Conservation (phyloP, 805 yeast species). For the Candida patagonica region DNA sequence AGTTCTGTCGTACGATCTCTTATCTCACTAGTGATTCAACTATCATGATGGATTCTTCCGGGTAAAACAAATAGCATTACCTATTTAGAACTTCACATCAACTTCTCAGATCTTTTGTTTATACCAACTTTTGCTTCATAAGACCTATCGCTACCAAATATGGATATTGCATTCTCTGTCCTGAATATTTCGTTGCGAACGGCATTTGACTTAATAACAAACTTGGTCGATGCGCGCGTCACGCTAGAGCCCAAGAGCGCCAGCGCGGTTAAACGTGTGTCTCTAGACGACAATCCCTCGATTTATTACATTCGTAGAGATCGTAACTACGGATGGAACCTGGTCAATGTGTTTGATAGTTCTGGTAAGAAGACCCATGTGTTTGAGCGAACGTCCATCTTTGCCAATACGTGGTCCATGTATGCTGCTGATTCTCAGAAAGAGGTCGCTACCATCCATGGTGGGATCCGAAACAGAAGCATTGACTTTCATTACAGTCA, state of each 20-base stretch:
- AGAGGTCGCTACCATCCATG: constrained; percentile 43
- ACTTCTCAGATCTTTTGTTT: no score
- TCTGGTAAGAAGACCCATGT: constrained; percentile 39
- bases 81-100: no score
- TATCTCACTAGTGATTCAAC: no score
- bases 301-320: constrained; percentile 42
- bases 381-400: constrained; percentile 41
- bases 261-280: constrained; percentile 2
- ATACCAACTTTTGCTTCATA: no score
- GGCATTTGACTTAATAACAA: no score
- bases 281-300: constrained; percentile 20
- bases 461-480: constrained; percentile 38
- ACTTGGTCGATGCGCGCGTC: not conserved
- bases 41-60: no score
- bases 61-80: no score
- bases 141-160: no score
- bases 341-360: constrained; percentile 41
- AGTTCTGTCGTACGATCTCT: no score
- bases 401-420: constrained; percentile 46
- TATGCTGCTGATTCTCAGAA: constrained; percentile 35
- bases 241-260: constrained; percentile 4
- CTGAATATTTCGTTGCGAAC: no score
- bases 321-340: constrained; percentile 35
- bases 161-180: no score
- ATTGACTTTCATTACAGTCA: constrained; percentile 41